Percentiles rank a stretch among this genome's conserved stretches.
These are phyloP conservation scores for Dactylellina sp. DNA, from an alignment of 2,329 filamentous ascomycete species.

Conservation along the genomic window DNA sequence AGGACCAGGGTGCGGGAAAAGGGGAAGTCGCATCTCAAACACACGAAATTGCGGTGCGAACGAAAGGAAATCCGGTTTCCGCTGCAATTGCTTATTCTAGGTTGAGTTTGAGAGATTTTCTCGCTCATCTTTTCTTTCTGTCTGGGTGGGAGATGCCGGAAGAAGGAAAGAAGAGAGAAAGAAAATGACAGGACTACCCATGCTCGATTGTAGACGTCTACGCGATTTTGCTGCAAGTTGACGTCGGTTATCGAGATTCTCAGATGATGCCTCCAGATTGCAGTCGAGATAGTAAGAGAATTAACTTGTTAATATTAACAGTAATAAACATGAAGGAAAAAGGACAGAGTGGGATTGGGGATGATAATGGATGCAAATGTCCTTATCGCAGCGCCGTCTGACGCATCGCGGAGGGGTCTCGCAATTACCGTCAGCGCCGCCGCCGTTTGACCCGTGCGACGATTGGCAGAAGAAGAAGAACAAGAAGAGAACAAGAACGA, in stretches of 20 bases:
- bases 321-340: background rate
- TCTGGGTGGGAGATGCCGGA: background rate
- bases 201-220: no score
- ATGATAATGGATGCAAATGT: background rate
- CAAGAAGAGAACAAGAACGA: no score
- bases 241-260: no score
- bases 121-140: background rate
- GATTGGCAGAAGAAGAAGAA: no score
- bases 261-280: no score
- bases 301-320: no score
- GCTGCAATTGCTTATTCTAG: background rate
- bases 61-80: conserved; percentile 35
- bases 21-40: conserved; percentile 46
- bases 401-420: background rate
- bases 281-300: no score
- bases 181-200: no score
- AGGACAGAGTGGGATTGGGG: background rate
- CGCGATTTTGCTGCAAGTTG: no score
- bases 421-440: conserved; percentile 8
- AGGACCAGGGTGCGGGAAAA: conserved; percentile 21
- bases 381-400: background rate
- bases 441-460: no score
- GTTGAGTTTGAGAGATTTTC: conserved; percentile 23
- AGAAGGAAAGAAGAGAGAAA: no score
- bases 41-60: conserved; percentile 45